Base-by-base conservation (phyloP, 139 green algal species). In the Astrephomene gubernaculifera region DNA sequence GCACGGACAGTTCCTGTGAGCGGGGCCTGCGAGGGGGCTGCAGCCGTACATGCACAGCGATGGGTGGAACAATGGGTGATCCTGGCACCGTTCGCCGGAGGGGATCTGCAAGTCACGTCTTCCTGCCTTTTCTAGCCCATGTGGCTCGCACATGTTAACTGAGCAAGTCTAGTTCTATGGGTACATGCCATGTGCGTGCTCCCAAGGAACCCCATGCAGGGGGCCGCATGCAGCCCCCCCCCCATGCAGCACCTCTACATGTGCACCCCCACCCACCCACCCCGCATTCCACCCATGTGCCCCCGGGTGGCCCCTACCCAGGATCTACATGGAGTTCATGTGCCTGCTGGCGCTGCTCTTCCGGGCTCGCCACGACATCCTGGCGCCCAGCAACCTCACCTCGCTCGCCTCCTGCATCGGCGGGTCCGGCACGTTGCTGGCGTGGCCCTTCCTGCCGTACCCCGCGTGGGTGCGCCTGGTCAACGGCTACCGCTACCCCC, bases 281-380 rank as follows among this genome's bases (percentile, higher is more conserved):
- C 64, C 12, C 33, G 33, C 4, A n/a, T n/a, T 44, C 33, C 21
- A 2, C 65, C 65, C 19, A 3, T 43, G 4, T 31, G n/a, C 0
- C 63, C 24, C 4, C n/a, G 9, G 22, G n/a, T 6, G 1, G 14
- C 17, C 44, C 53, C 17, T 36, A 31, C 31, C 27, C 76, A 83
- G 65, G n/a, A 29, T 45, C 14, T 72, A 41, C 4, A 29, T 63
- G 33, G 76, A 83, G 24, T 10, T 61, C 41, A 25, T 68, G 1
- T 45, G 36, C 41, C 76, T 83, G 1, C 1, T 73, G 10, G 76
- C 25, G 43, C 61, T 83, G 60, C 60, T 83, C 3, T 52, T 73
- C 27, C 76, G 76, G 6, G 41, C 36, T 29, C 60, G 76, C 3
- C 27, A 61, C 29, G 31, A 83, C 27, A 29, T 63, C 6, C 22